These are phyloP conservation scores for Globisporangium solare DNA, from an alignment of 352 stramenopile genomes.

Conservation along the genomic window DNA sequence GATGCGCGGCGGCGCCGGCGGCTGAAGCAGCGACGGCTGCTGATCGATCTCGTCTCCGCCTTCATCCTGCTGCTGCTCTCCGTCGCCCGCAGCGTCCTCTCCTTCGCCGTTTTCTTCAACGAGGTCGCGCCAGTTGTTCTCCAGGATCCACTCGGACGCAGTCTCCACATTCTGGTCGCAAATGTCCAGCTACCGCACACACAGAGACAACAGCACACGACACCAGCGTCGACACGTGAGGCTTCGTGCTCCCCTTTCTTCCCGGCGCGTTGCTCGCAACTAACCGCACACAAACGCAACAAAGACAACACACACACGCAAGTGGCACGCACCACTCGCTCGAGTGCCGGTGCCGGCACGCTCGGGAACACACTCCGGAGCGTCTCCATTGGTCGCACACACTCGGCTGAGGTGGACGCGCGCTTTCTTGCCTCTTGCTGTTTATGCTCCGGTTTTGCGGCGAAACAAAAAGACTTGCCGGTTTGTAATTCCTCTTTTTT, in stretches of 20 bases:
- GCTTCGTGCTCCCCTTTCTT: too few species aligned
- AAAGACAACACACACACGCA: too few species aligned
- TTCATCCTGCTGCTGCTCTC: not conserved
- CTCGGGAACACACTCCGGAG: slow-evolving; percentile 36
- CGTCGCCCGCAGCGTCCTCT: not conserved
- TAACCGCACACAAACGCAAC: too few species aligned
- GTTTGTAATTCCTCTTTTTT: too few species aligned
- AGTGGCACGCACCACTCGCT: slow-evolving; percentile 23
- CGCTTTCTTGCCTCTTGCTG: too few species aligned
- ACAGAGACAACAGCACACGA: too few species aligned
- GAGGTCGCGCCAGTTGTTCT: slow-evolving; percentile 58
- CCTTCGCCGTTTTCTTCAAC: slow-evolving; percentile 13
- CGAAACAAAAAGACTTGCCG: too few species aligned
- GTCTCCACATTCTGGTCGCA: slow-evolving; percentile 47
- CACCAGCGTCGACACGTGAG: too few species aligned
- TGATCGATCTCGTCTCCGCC: not conserved
- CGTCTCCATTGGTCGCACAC: slow-evolving; percentile 45
- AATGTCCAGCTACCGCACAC: slow-evolving; percentile 33
- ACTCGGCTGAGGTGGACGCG: too few species aligned
- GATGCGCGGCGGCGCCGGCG: not conserved
- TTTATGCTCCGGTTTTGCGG: too few species aligned
- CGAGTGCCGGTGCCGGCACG: slow-evolving; percentile 27
- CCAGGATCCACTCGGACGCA: slow-evolving; percentile 50
- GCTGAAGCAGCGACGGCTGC: not conserved
- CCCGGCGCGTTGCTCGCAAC: too few species aligned